phyloP scores from a whole-genome alignment of 495 filamentous ascomycete genomes.

The Neurospora sp. region DNA sequence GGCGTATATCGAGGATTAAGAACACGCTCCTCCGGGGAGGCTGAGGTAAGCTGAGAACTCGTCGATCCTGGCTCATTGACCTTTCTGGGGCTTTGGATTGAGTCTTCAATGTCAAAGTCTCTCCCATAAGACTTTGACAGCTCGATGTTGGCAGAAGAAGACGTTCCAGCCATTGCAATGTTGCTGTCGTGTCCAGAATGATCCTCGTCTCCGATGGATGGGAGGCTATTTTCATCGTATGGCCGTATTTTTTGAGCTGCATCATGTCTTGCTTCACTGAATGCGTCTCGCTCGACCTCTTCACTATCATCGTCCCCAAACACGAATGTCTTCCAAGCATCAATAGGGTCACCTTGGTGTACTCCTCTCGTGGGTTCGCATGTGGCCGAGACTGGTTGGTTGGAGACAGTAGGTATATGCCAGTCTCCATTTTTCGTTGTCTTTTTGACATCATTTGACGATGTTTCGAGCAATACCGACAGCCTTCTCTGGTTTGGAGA shows the following conservation, averaged over 20 bases:
- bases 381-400: background rate
- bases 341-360: constrained; percentile 12
- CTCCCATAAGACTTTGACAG: background rate
- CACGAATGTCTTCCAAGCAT: constrained; percentile 31
- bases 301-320: constrained; percentile 25
- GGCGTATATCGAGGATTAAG: background rate
- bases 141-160: background rate
- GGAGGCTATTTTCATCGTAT: constrained; percentile 10
- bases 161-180: constrained; percentile 12
- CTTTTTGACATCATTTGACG: background rate
- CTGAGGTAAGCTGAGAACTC: background rate
- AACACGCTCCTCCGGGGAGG: background rate
- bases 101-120: background rate
- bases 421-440: background rate
- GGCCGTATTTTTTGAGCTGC: constrained; percentile 19
- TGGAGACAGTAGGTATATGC: background rate
- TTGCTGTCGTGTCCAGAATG: constrained; percentile 10
- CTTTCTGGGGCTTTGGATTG: background rate
- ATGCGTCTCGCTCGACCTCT: constrained; percentile 21
- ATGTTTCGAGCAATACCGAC: background rate
- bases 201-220: background rate
- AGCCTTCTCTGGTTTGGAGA: background rate
- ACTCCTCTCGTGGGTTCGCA: background rate
- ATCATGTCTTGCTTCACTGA: constrained; percentile 27
- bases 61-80: background rate